Evolutionary conservation across 2,329 filamentous ascomycete species (phyloP), one percentile per base, ranked within the genome.

Genomic region (Cytospora mali): DNA sequence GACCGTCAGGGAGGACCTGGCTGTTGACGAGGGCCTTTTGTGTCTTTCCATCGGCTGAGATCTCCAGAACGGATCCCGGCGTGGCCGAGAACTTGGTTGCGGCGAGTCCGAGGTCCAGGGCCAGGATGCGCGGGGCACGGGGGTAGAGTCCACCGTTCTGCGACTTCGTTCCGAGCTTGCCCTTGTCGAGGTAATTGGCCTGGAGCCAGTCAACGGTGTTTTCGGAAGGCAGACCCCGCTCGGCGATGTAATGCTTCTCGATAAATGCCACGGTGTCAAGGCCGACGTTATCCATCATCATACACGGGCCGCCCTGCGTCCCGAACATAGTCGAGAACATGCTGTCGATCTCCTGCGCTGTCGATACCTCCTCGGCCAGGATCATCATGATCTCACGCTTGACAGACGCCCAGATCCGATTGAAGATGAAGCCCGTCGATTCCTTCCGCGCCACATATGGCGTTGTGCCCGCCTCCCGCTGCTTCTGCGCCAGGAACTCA

Each of bases 121-220:
- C 67, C 59, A 70, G 69, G 2, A 74, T 33, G 4, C 60, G 39
- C 3, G 64, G 64, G 1, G 53, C 64, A 5, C 71, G 70, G 9
- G 76, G 71, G 49, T 75, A 74, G 2, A 81, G 68, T 1, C 80
- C 77, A 39, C 79, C 78, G 18, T 74, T 73, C 21, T 66, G 55
- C 5, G 71, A 75, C 67, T 83, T 84, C 16, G 64, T 67, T 2
- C 83, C 83, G 1, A 84, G 71, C 39, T 74, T 80, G 6, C 81
- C 81, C 6, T 79, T 64, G 16, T 75, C 70, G 49, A 85, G 70
- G 66, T 79, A 85, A 6, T 73, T 70, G 10, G 75, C 70, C 21
- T 76, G 71, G 3, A 85, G 71, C 64, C 73, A 84, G 60, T 81
- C 73, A 14, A 82, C 73, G 0, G 80, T 79, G 16, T 76, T 72